A percentile compares a stretch with the other conserved stretches of the same genome.
phyloP scores from a whole-genome alignment of 2,329 filamentous ascomycete genomes.

The Pseudovirgaria hyperparasitica region DNA sequence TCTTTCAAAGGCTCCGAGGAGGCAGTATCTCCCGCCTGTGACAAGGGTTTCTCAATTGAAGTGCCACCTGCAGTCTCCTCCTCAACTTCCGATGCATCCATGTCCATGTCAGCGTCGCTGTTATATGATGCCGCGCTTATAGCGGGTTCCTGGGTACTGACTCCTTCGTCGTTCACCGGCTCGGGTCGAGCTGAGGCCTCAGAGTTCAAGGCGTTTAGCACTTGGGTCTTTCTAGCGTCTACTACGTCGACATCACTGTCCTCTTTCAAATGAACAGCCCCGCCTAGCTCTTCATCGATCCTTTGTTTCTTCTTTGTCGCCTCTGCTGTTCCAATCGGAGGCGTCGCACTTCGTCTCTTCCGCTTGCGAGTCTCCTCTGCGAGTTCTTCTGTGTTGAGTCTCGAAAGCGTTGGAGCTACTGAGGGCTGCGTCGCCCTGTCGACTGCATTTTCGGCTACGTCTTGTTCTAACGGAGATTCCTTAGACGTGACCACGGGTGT shows the following conservation, averaged over 20 bases:
- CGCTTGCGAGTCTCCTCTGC: conserved; percentile 27
- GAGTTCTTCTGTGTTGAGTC: conserved; percentile 22
- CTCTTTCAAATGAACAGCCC: conserved; percentile 17
- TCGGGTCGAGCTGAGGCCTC: no score
- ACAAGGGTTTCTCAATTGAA: no score
- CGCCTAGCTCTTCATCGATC: conserved; percentile 19
- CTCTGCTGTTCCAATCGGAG: conserved; percentile 19
- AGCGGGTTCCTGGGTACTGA: no score
- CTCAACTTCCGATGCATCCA: conserved; percentile 4
- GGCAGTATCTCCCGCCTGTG: conserved; percentile 1
- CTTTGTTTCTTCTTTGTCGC: conserved; percentile 32
- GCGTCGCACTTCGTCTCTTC: conserved; percentile 28
- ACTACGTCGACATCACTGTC: conserved; percentile 16
- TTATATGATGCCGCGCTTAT: no score
- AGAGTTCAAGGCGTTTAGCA: no score
- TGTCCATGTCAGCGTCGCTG: conserved; percentile 9
- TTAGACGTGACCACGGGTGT: no score
- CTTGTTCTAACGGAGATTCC: no score
- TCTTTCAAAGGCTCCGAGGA: background rate
- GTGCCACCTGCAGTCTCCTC: conserved; percentile 4
- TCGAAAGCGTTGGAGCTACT: conserved; percentile 12
- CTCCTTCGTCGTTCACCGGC: no score
- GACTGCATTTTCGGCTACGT: no score
- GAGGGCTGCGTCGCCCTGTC: background rate
- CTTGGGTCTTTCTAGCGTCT: no score